Evolutionary conservation across 1,139 yeast species (phyloP).

Genomic region (Diutina sp.): DNA sequence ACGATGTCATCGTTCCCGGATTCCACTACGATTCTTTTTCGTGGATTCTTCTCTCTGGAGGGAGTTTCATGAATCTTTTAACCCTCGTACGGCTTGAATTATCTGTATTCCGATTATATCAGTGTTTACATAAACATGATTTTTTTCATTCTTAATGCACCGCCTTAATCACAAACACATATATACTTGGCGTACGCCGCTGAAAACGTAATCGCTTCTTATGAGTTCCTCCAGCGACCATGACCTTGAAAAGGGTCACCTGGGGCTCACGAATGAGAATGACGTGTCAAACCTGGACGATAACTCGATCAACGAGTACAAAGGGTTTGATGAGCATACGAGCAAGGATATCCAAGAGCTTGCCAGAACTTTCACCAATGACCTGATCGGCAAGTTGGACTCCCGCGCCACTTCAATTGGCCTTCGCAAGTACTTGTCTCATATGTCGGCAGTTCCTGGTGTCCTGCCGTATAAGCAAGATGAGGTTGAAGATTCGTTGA

Average conservation of each 20-base stretch:
- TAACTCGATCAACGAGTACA: conserved; percentile 12
- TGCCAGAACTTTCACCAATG: conserved; percentile 41
- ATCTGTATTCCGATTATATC: not conserved
- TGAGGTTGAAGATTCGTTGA: conserved; percentile 8
- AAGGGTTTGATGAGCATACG: conserved; percentile 22
- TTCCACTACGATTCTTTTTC: not conserved
- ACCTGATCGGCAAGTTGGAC: conserved; percentile 3
- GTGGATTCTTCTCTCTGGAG: not conserved
- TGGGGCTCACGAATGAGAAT: not conserved
- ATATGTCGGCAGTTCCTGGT: conserved; percentile 44
- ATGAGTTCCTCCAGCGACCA: not conserved
- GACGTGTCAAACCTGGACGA: not conserved
- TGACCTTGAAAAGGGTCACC: conserved; percentile 1
- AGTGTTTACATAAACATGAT: not conserved
- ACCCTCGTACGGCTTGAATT: not conserved
- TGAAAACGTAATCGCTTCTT: not conserved
- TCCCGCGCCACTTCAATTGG: conserved; percentile 4
- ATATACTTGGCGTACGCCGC: not conserved
- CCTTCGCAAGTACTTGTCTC: conserved; percentile 24
- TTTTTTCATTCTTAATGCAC: not conserved
- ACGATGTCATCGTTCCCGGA: not conserved
- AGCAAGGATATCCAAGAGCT: conserved; percentile 32
- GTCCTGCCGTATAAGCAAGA: conserved; percentile 17
- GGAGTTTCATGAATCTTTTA: too few species aligned
- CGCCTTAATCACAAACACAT: not conserved